phyloP scores from a whole-genome alignment of 192 early-diverging fungal genomes.

The Spinellus fusiger region DNA sequence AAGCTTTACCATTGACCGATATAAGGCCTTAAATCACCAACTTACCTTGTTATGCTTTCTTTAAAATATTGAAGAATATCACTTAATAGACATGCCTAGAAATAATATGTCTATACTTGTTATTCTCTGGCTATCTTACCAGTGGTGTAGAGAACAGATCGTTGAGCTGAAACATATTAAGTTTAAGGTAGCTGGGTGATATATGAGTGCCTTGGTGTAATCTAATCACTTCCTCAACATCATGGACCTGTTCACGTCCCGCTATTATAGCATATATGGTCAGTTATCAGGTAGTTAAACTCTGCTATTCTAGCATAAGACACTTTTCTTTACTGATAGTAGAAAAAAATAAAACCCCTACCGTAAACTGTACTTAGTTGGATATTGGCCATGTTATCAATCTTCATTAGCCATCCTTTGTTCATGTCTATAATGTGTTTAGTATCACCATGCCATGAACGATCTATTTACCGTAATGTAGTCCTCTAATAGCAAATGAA shows the following conservation, averaged over 20 bases:
- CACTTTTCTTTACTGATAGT: neutral
- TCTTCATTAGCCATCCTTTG: slow-evolving; percentile 57
- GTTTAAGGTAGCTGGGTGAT: slow-evolving; percentile 46
- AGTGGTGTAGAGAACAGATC: slow-evolving; percentile 55
- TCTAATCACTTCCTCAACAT: slow-evolving; percentile 46
- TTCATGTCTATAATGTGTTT: slow-evolving; percentile 28
- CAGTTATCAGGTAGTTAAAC: too few species aligned
- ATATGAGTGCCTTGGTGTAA: slow-evolving; percentile 54
- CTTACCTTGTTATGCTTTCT: slow-evolving; percentile 41
- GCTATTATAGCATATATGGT: slow-evolving; percentile 31
- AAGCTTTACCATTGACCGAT: too few species aligned
- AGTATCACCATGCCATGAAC: neutral
- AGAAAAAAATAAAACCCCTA: slow-evolving; percentile 9
- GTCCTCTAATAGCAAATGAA: slow-evolving; percentile 53
- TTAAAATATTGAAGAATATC: slow-evolving; percentile 57
- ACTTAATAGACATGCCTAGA: slow-evolving; percentile 47
- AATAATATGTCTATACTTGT: too few species aligned
- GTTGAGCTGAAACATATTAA: slow-evolving; percentile 54
- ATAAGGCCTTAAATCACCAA: too few species aligned
- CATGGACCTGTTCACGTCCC: slow-evolving; percentile 49
- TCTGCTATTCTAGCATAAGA: neutral
- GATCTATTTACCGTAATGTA: slow-evolving; percentile 40
- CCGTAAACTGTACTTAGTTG: slow-evolving; percentile 43
- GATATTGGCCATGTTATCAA: slow-evolving; percentile 57
- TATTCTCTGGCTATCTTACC: too few species aligned